Percentiles rank a stretch among this genome's conserved stretches.
Conservation (phyloP, 768 basidiomycete genomes). For the Mycena indigotica region DNA sequence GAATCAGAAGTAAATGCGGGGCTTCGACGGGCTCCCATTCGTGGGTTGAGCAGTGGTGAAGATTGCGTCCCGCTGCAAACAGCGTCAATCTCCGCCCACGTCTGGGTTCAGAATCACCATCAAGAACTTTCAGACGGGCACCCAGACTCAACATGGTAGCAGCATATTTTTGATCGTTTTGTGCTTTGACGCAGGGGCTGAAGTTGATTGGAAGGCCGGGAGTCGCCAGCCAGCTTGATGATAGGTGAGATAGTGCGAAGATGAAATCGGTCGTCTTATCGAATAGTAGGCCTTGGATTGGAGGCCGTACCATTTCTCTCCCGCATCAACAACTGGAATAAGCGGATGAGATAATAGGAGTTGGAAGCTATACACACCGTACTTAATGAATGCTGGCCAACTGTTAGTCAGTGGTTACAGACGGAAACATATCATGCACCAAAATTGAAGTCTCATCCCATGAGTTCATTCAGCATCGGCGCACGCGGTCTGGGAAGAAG, state of each 20-base stretch:
- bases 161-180: no score
- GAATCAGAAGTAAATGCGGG: no score
- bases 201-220: neutral
- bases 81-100: constrained; percentile 34
- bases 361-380: neutral
- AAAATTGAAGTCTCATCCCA: no score
- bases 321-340: neutral
- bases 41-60: no score
- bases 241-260: no score
- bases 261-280: constrained; percentile 26
- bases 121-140: constrained; percentile 33
- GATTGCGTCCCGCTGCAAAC: constrained; percentile 37
- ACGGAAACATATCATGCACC: neutral
- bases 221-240: no score
- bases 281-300: constrained; percentile 37
- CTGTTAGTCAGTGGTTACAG: neutral
- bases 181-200: no score
- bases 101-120: constrained; percentile 35
- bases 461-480: no score
- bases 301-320: neutral
- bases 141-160: constrained; percentile 30
- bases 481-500: no score
- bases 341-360: neutral
- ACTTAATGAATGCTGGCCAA: constrained; percentile 1
- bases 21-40: no score